phyloP scores from a whole-genome alignment of 352 stramenopile genomes.

The Aphanomyces cochlioides region DNA sequence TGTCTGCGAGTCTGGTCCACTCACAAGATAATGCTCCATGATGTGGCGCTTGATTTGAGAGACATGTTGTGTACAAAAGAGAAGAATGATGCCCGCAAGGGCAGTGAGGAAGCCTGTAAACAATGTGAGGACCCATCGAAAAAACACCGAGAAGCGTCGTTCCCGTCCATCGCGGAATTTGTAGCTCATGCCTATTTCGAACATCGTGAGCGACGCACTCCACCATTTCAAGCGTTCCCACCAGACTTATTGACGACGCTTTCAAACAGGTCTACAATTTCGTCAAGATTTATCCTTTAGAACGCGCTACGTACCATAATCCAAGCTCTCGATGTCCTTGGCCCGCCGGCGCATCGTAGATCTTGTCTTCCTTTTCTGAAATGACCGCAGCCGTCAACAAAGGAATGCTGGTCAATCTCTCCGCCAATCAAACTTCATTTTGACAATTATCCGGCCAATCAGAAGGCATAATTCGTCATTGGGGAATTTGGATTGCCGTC shows the following conservation, averaged over 20 bases:
- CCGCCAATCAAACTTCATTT: not conserved
- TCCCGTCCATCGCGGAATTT: constrained; percentile 78
- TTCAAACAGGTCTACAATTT: constrained; percentile 66
- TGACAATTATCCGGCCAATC: constrained; percentile 6
- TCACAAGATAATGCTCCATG: constrained; percentile 57
- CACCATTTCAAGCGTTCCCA: constrained; percentile 19
- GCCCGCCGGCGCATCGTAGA: constrained; percentile 9
- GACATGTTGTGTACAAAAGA: constrained; percentile 72
- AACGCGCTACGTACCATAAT: constrained; percentile 59
- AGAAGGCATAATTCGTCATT: not conserved
- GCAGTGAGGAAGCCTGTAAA: constrained; percentile 69
- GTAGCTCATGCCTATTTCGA: constrained; percentile 55
- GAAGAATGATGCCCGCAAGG: constrained; percentile 69
- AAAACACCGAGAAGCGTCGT: constrained; percentile 72
- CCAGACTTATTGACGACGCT: constrained; percentile 82
- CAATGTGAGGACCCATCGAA: constrained; percentile 76
- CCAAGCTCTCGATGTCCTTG: constrained; percentile 68
- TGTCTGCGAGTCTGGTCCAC: constrained; percentile 43
- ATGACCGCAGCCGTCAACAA: not conserved
- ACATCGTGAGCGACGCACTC: not conserved
- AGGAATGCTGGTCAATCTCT: constrained; percentile 8
- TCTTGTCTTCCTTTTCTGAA: not conserved
- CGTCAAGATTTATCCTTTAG: not conserved
- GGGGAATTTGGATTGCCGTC: not conserved
- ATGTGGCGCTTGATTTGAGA: constrained; percentile 66